Evolutionary conservation across 2,329 filamentous ascomycete genomes (phyloP).

Genomic region (Arthrinium phaeospermum): DNA sequence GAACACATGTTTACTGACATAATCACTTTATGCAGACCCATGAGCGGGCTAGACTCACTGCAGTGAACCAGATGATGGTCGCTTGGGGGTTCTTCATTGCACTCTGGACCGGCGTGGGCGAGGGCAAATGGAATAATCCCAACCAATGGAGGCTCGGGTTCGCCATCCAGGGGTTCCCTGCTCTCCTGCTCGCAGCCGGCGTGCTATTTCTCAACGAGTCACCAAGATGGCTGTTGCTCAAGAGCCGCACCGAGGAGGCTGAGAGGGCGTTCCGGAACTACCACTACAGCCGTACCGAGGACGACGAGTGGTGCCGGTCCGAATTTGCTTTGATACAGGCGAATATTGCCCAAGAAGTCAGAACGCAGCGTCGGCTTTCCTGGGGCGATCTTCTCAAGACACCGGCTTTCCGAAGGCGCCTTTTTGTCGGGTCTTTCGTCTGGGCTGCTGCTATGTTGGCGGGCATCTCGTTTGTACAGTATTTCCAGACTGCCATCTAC

Average conservation of each 20-base stretch:
- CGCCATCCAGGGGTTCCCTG: conserved; percentile 43
- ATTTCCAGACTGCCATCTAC: conserved; percentile 49
- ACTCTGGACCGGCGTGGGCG: conserved; percentile 46
- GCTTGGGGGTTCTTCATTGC: conserved; percentile 49
- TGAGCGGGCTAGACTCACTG: conserved; percentile 46
- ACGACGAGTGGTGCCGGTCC: conserved; percentile 42
- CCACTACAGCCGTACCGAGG: conserved; percentile 41
- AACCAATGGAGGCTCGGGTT: conserved; percentile 48
- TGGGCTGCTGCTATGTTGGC: conserved; percentile 49
- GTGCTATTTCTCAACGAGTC: conserved; percentile 45
- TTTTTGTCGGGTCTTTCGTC: conserved; percentile 47
- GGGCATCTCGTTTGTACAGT: conserved; percentile 50
- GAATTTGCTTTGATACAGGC: conserved; percentile 43
- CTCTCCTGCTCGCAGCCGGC: conserved; percentile 41
- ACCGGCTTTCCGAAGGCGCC: conserved; percentile 41
- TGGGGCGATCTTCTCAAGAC: conserved; percentile 43
- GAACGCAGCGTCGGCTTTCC: conserved; percentile 35
- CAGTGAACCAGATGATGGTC: conserved; percentile 50
- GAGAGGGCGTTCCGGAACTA: conserved; percentile 42
- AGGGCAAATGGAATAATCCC: conserved; percentile 43
- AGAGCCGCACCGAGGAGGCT: conserved; percentile 44
- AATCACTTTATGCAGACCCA: conserved; percentile 32
- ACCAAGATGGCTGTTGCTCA: conserved; percentile 43
- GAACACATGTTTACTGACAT: not conserved
- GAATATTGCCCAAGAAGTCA: conserved; percentile 43